These are phyloP conservation scores for Magnolia kwangsiensis DNA, from an alignment of 164 flowering plant species.

Conservation along the genomic window DNA sequence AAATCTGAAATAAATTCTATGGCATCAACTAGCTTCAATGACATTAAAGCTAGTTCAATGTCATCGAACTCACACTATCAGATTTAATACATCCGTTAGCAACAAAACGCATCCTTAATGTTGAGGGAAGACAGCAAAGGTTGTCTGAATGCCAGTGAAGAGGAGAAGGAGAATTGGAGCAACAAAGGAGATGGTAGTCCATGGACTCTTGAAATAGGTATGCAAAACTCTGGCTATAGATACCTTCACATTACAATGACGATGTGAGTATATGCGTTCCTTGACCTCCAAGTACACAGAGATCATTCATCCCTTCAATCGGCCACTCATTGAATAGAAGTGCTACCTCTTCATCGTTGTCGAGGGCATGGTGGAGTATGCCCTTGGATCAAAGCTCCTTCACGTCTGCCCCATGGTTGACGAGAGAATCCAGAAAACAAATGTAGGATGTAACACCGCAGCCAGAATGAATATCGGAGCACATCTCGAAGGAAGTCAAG, in stretches of 20 bases:
- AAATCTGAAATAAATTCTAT: no score
- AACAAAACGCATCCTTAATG: no score
- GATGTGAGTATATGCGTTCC: background rate
- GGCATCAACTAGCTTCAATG: no score
- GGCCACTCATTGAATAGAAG: slow-evolving; percentile 20
- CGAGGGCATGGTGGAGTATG: slow-evolving; percentile 7
- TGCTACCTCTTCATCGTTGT: slow-evolving; percentile 28
- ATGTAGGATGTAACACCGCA: slow-evolving; percentile 11
- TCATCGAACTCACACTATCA: no score
- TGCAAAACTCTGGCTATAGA: slow-evolving; percentile 6
- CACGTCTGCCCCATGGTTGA: background rate
- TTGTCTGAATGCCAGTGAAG: background rate
- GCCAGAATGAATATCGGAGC: background rate
- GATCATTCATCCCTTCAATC: slow-evolving; percentile 13
- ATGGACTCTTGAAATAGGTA: slow-evolving; percentile 7
- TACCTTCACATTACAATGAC: background rate
- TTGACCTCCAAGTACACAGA: background rate
- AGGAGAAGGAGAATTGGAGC: background rate
- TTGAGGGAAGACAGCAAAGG: background rate
- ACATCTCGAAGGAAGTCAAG: slow-evolving; percentile 7
- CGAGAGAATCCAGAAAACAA: slow-evolving; percentile 16
- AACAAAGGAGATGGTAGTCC: slow-evolving; percentile 1
- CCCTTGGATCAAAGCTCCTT: background rate
- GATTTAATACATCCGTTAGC: no score
- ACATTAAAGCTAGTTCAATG: no score